Base-by-base conservation (phyloP, 2,329 filamentous ascomycete genomes). In the Botrytis pseudocinerea region DNA sequence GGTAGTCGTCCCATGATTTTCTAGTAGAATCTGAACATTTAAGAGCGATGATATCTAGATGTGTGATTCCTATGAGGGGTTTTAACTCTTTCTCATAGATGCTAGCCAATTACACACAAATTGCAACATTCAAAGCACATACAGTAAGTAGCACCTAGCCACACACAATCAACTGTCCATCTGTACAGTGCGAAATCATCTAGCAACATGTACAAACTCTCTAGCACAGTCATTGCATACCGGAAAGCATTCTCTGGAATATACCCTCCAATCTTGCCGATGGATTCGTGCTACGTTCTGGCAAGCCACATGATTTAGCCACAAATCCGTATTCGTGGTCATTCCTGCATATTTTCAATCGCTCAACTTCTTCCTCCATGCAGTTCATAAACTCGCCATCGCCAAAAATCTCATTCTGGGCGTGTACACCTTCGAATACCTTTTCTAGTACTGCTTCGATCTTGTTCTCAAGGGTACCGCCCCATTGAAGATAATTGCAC, bases 251-350 rank as follows among this genome's bases (percentile, higher is more conserved):
- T 64, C 62, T 46, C n/a, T 28, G n/a, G 22, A 64, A 35, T n/a
- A 64, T 46, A 46, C 62, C 18, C 42, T 44, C 40, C n/a, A 63
- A 35, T 46, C 62, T 64, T 46, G n/a, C 62, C 1, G n/a, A 7
- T 46, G 62, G 62, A 20, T 64, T 64, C 1, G 10, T 46, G 20
- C 46, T 25, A 46, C 62, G 40, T 22, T 46, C 42, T 64, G 40
- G 44, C 38, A 70, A 46, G 38, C 77, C 79, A 73, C 79, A 82
- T 54, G 74, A 74, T 65, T 76, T 73, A 70, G 78, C 79, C 68
- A 80, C 79, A 73, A 80, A 80, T 40, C 77, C 79, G 77, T 81
- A 82, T 74, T 83, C 81, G 74, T 79, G 75, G 73, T 82, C 81
- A 73, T 83, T 82, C 73, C 81, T 78, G 76, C 81, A 83, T 68